Evolutionary conservation across 1,139 yeast species (phyloP), one percentile per base, ranked within the genome.

Genomic region (Taiozyma sp.): DNA sequence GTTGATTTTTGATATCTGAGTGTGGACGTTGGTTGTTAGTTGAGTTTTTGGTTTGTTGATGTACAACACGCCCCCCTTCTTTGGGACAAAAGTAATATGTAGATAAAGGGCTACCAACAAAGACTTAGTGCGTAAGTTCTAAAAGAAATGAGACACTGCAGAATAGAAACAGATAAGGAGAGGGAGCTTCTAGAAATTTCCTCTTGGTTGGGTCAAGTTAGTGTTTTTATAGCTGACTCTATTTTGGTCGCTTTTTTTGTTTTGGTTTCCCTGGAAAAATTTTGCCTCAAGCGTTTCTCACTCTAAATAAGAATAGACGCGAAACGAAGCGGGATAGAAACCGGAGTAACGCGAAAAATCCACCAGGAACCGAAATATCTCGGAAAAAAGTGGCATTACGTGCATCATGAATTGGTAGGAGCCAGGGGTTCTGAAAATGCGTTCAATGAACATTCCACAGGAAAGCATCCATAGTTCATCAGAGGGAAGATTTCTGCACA

Each of bases 401-500:
- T 32, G 36, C 36, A 32, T 7, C 6, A 19, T 16, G 16, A 36
- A 19, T 9, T 23, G 14, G 6, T 23, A 19, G 23, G 28, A 14
- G 22, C 9, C 28, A 10, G 12, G 19, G 7, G 19, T 23, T 41
- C 22, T 9, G 30, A 28, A 28, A 27, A 27, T 8, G 8, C 8
- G 28, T 30, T 19, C 16, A 19, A 14, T 40, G 24, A 24, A 10
- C 10, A 45, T 5, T 43, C 16, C 27, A 42, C 16, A 22, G 36
- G 23, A 36, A 36, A 32, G 27, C 27, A 41, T 10, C 19, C 16
- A 39, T 29, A 16, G 32, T 38, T 19, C 38, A 32, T 36, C 42
- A 34, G 24, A 41, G 9, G 9, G 27, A 42, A 3, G 56, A 53
- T 13, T 38, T 48, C 2, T 10, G 51, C 29, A 67, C 38, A 42